Evolutionary conservation across 495 filamentous ascomycete species (phyloP).

Genomic region (Penicillium herquei): DNA sequence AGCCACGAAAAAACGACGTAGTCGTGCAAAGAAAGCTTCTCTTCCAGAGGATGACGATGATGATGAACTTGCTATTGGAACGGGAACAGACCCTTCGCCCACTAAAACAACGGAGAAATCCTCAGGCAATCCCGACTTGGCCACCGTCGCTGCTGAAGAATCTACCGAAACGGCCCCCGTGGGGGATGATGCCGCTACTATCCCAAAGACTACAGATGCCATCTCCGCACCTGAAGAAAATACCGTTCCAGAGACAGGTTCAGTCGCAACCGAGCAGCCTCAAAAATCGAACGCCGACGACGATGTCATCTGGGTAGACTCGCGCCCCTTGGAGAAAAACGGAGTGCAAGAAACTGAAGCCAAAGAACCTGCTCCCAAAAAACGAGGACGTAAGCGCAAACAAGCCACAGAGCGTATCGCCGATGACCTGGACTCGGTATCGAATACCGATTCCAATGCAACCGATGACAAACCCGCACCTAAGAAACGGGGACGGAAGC

Average conservation of each 20-base stretch:
- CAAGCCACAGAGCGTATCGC: conserved; percentile 24
- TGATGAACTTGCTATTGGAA: conserved; percentile 28
- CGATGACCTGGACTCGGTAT: not conserved
- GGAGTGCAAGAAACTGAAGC: not conserved
- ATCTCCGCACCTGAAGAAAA: conserved; percentile 27
- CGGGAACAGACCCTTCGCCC: conserved; percentile 3
- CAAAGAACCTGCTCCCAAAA: conserved; percentile 30
- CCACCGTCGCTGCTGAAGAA: no score
- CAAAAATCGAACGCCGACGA: conserved; percentile 29
- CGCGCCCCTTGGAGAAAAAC: conserved; percentile 17
- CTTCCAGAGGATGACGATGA: conserved; percentile 28
- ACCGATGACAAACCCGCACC: no score
- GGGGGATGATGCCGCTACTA: no score
- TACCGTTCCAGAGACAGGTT: conserved; percentile 40
- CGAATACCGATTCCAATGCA: no score
- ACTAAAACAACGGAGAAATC: conserved; percentile 18
- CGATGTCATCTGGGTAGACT: conserved; percentile 41
- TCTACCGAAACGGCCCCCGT: no score
- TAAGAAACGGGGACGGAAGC: no score
- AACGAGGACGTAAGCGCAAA: conserved; percentile 49
- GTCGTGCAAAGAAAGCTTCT: conserved; percentile 33
- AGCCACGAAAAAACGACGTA: conserved; percentile 30
- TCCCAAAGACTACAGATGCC: no score
- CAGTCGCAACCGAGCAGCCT: conserved; percentile 25
- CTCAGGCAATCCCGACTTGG: no score